Percentiles rank a stretch among this genome's conserved stretches.
phyloP scores from a whole-genome alignment of 2,329 filamentous ascomycete genomes.

The Diplodia corticola region DNA sequence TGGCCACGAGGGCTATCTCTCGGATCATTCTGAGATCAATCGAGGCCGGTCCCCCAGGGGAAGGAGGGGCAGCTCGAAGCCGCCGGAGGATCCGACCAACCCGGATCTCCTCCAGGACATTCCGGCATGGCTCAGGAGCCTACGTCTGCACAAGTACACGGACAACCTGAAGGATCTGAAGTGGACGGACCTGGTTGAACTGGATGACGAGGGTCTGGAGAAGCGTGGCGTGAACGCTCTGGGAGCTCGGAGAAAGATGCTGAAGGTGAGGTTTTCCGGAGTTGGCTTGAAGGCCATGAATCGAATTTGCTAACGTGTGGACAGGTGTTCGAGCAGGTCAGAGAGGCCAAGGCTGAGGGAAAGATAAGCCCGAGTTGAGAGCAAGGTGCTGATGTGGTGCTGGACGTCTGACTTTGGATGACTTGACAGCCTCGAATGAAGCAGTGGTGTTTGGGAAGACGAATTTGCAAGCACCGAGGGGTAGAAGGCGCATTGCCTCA shows the following conservation, averaged over 20 bases:
- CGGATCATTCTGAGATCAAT: constrained; percentile 88
- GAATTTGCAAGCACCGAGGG: background rate
- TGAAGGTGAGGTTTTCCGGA: constrained; percentile 67
- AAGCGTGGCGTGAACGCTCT: constrained; percentile 92
- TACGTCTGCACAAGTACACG: constrained; percentile 97
- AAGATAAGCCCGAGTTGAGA: constrained; percentile 26
- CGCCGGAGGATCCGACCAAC: constrained; percentile 95
- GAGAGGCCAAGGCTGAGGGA: constrained; percentile 56
- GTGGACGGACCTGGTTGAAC: constrained; percentile 87
- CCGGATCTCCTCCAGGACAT: constrained; percentile 89
- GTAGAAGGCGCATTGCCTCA: background rate
- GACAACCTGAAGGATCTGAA: constrained; percentile 97
- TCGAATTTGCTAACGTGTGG: constrained; percentile 14
- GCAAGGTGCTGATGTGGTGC: background rate
- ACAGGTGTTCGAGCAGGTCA: constrained; percentile 91
- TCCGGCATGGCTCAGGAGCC: constrained; percentile 89
- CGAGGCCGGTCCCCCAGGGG: constrained; percentile 91
- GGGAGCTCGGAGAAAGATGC: constrained; percentile 93
- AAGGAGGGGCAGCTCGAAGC: constrained; percentile 91
- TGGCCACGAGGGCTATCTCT: constrained; percentile 75
- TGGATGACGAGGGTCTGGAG: constrained; percentile 92
- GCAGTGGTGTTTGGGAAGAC: background rate
- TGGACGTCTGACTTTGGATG: background rate
- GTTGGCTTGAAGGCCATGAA: background rate
- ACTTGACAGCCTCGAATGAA: background rate